Base-by-base conservation (phyloP, 2,329 filamentous ascomycete species). In the Penicillium sp. region DNA sequence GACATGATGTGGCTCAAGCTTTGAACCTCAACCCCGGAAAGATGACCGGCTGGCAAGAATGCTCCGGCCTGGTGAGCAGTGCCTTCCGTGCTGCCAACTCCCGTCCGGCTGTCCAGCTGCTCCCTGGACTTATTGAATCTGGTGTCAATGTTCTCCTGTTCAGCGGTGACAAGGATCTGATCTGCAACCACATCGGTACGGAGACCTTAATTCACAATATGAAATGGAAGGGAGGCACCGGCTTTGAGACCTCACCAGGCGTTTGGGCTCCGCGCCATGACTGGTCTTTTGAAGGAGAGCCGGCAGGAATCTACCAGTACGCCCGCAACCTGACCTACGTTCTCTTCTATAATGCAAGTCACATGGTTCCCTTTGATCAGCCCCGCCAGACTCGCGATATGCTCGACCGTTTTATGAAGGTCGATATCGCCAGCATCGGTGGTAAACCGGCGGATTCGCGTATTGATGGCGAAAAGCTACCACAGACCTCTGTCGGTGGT, bases 301-400 rank as follows among this genome's bases (percentile, higher is more conserved):
- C 80, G 1, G 90, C 90, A 3, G 93, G 93, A 16, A 87, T 94
- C 60, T 98, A 91, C 75, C 94, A 98, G 67, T 81, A 89, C 63
- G 91, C 93, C 2, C 83, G 94, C 51, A 98, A 98, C 68, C 71
- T 98, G 46, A 96, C 93, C 1, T 98, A 98, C 61, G 83, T 98
- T 20, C 76, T 94, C 27, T 95, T 97, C 69, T 87, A 94, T 73
- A 94, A 98, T 65, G 83, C 88, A 11, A 94, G 87, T 34, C 93
- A 98, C 67, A 98, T 98, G 93, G 93, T 98, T 1, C 94, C 93
- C 1, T 97, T 93, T 59, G 91, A 98, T 66, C 86, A 86, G 56
- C 84, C 91, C 1, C 82, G 88, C 33, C 84, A 89, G 45, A 86
- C 83, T 14, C 81, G 91, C 47, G 93, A 97, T 64, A 98, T 98